These are phyloP conservation scores for Neurospora sp. DNA, from an alignment of 495 filamentous ascomycete genomes.

Conservation along the genomic window DNA sequence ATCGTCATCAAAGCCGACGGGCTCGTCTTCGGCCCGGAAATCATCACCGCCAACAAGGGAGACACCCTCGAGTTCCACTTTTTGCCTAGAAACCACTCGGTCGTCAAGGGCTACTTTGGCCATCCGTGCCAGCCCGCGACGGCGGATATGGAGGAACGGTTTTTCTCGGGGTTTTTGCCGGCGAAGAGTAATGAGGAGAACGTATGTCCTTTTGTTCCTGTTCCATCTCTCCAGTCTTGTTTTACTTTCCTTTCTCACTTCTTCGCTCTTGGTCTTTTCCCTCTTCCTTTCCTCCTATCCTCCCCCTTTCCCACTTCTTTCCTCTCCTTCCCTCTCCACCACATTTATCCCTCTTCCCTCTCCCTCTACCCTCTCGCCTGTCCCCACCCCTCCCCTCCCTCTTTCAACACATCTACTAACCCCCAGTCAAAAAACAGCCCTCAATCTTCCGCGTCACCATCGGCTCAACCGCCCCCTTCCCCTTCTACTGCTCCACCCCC, in stretches of 20 bases:
- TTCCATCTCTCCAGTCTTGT: no score
- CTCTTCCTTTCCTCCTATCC: no score
- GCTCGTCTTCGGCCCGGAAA: not conserved
- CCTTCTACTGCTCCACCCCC: not conserved
- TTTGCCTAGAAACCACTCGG: not conserved
- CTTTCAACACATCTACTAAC: no score
- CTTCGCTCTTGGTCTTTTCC: no score
- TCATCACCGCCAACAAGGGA: not conserved
- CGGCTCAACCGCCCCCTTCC: not conserved
- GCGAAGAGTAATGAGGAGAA: not conserved
- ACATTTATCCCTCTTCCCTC: no score
- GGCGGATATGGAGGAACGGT: not conserved
- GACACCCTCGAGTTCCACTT: not conserved
- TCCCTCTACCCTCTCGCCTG: no score
- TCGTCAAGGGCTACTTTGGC: not conserved
- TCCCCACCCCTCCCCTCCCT: no score
- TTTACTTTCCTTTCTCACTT: no score
- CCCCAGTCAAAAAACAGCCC: no score
- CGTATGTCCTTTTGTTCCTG: no score
- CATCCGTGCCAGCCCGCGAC: not conserved
- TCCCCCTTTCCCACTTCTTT: no score
- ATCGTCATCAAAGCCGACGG: not conserved
- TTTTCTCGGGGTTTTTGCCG: not conserved
- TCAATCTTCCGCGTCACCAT: not conserved
- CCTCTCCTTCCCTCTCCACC: no score